phyloP scores from a whole-genome alignment of 768 basidiomycete genomes.

The Agrocybe praecox region DNA sequence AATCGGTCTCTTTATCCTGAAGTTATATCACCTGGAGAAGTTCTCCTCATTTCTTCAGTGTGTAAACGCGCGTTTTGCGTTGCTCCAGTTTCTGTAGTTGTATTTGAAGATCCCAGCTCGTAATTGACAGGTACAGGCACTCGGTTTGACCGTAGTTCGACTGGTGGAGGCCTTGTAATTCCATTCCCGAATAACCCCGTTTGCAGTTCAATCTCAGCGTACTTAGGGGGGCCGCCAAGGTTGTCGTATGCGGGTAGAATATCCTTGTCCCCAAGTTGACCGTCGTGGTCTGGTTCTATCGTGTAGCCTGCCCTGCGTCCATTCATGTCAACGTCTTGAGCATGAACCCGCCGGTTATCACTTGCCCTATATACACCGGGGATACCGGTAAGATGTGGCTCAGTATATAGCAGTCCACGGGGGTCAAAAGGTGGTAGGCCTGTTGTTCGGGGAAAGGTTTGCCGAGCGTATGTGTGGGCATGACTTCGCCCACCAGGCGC shows the following conservation, averaged over 20 bases:
- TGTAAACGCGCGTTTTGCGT: background rate
- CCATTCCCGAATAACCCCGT: slow-evolving; percentile 1
- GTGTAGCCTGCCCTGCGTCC: slow-evolving; percentile 33
- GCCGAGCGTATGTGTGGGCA: background rate
- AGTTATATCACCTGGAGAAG: too few relatives aligned
- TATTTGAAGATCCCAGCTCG: background rate
- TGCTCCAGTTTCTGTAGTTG: background rate
- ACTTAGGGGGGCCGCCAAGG: slow-evolving; percentile 48
- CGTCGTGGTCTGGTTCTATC: slow-evolving; percentile 27
- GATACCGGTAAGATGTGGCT: slow-evolving; percentile 7
- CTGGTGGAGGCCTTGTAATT: background rate
- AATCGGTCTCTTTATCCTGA: too few relatives aligned
- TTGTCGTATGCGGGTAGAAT: slow-evolving; percentile 48
- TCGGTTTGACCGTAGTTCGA: background rate
- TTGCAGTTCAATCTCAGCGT: slow-evolving; percentile 19
- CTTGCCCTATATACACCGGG: slow-evolving; percentile 13
- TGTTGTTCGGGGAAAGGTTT: slow-evolving; percentile 11
- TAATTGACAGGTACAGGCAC: background rate
- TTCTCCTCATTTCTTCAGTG: too few relatives aligned
- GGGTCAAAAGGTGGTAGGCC: slow-evolving; percentile 6
- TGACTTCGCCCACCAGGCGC: background rate
- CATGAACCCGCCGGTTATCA: slow-evolving; percentile 23
- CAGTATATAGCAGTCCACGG: slow-evolving; percentile 7
- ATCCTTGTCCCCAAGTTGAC: slow-evolving; percentile 42
- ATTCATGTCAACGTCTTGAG: slow-evolving; percentile 37